Evolutionary conservation across 371 early-diverging fungal genomes (phyloP).

Genomic region (Mortierella sp.): DNA sequence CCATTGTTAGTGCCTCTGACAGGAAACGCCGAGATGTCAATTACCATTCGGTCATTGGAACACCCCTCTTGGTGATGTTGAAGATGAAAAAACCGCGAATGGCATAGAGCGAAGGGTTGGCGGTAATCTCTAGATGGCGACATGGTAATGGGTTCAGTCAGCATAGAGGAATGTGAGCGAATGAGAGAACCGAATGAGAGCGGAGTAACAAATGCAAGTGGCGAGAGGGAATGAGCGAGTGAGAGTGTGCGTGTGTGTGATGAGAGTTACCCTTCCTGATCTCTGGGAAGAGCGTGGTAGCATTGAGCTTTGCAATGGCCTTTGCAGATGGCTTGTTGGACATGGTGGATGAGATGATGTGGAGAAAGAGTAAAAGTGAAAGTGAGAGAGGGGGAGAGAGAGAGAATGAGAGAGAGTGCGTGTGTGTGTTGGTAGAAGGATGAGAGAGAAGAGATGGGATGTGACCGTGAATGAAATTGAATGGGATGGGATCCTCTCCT

Average conservation of each 20-base stretch:
- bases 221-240: neutral
- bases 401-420: constrained; percentile 1
- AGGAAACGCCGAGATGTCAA: neutral
- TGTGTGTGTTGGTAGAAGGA: neutral
- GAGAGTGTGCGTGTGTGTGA: neutral
- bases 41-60: constrained; percentile 46
- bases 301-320: constrained; percentile 48
- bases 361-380: neutral
- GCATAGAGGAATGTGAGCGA: neutral
- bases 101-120: constrained; percentile 42
- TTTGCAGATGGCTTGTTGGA: constrained; percentile 42
- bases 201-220: neutral
- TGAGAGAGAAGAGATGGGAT: neutral
- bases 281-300: constrained; percentile 49
- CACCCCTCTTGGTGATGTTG: constrained; percentile 44
- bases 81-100: constrained; percentile 47
- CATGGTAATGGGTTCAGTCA: neutral
- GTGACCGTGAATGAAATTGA: neutral
- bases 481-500: neutral
- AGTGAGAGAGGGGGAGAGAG: neutral
- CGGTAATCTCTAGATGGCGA: constrained; percentile 25
- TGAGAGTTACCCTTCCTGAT: constrained; percentile 36
- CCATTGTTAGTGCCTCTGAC: neutral
- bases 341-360: constrained; percentile 12
- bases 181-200: neutral